Percentiles rank a stretch among this genome's conserved stretches.
Evolutionary conservation across 768 basidiomycete genomes (phyloP).

Genomic region (Leccinum uliginosum): DNA sequence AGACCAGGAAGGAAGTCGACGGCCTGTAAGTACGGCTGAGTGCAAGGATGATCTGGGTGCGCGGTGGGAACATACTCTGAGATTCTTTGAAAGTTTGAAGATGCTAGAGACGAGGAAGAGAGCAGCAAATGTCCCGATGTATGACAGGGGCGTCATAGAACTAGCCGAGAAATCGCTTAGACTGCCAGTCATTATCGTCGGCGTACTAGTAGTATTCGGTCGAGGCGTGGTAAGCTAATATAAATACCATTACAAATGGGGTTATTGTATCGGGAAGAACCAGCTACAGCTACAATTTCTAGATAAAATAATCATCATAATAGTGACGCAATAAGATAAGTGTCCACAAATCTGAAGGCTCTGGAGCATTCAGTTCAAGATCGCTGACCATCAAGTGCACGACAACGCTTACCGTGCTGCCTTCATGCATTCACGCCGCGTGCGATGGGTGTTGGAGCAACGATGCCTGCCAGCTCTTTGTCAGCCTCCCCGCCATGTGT

Average conservation of each 20-base stretch:
- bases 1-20: constrained; percentile 17
- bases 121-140: neutral
- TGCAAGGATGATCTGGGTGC: neutral
- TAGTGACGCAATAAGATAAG: neutral
- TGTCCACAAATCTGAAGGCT: neutral
- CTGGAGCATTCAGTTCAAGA: neutral
- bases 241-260: neutral
- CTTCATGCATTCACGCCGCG: neutral
- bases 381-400: neutral
- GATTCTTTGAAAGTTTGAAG: constrained; percentile 10
- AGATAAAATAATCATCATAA: neutral
- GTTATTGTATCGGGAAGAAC: neutral
- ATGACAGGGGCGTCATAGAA: neutral
- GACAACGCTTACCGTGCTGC: neutral
- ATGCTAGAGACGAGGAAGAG: constrained; percentile 9
- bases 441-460: neutral
- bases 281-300: neutral
- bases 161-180: neutral
- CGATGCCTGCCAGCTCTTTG: neutral
- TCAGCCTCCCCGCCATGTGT: constrained; percentile 3
- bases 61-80: constrained; percentile 13
- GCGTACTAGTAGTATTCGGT: too few relatives aligned
- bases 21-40: constrained; percentile 7
- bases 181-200: too few relatives aligned
- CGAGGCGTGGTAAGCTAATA: neutral